Percentiles rank a stretch among this genome's conserved stretches.
phyloP scores from a whole-genome alignment of 192 early-diverging fungal species.

The Entomortierella chlamydospora region DNA sequence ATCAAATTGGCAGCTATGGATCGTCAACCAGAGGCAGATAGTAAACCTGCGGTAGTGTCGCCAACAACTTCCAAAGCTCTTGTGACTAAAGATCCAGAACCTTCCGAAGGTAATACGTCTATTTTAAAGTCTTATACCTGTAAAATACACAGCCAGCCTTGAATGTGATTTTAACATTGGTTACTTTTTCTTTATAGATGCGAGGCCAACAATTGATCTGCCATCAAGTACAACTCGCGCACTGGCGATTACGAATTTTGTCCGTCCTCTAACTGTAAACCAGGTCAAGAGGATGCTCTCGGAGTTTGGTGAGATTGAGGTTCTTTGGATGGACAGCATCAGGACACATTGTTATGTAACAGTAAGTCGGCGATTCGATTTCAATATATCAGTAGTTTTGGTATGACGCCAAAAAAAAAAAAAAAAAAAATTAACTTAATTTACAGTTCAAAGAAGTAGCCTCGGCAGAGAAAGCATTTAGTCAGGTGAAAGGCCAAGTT shows the following conservation, averaged over 20 bases:
- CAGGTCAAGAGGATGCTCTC: slow-evolving; percentile 59
- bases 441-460: slow-evolving; percentile 23
- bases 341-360: slow-evolving; percentile 72
- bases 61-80: background rate
- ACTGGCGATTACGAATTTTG: slow-evolving; percentile 66
- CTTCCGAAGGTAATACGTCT: background rate
- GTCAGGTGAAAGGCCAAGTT: slow-evolving; percentile 11
- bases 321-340: slow-evolving; percentile 72
- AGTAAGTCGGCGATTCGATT: slow-evolving; percentile 49
- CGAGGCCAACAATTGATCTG: background rate
- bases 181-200: slow-evolving; percentile 3
- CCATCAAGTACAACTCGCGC: slow-evolving; percentile 29
- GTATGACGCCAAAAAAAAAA: too few relatives aligned
- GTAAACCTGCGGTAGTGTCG: background rate
- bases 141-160: too few relatives aligned
- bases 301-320: slow-evolving; percentile 63
- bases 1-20: slow-evolving; percentile 32
- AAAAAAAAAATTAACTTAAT: background rate
- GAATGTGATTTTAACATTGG: background rate
- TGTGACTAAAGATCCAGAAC: background rate
- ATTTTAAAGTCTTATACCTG: too few relatives aligned
- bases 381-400: background rate
- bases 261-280: slow-evolving; percentile 63
- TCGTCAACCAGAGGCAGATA: slow-evolving; percentile 19
- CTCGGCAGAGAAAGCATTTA: slow-evolving; percentile 25